Conservation (phyloP, 768 basidiomycete species). For the Cubamyces sp. region DNA sequence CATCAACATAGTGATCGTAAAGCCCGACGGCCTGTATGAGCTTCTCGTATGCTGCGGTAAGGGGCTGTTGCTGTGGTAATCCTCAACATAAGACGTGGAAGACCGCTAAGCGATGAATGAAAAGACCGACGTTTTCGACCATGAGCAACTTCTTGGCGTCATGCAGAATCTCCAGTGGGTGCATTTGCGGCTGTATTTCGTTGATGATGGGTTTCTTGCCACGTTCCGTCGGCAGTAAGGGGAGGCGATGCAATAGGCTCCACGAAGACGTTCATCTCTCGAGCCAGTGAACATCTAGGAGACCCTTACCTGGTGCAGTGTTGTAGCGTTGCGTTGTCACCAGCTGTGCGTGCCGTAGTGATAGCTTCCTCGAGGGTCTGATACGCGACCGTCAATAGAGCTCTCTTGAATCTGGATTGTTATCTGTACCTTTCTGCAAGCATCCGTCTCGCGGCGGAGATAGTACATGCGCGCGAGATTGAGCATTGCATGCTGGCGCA, state of each 20-base stretch:
- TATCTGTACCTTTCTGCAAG: conserved; percentile 63
- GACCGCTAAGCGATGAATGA: background rate
- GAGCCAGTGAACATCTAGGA: background rate
- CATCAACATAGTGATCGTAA: conserved; percentile 74
- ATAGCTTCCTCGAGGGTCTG: conserved; percentile 81
- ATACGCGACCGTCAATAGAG: conserved; percentile 3
- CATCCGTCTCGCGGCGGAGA: conserved; percentile 64
- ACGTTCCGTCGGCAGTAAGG: conserved; percentile 44
- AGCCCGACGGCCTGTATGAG: conserved; percentile 67
- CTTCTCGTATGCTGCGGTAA: conserved; percentile 69
- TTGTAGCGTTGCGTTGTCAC: conserved; percentile 73
- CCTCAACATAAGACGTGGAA: background rate
- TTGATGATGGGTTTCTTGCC: conserved; percentile 59
- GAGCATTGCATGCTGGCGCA: conserved; percentile 80
- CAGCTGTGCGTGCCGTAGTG: conserved; percentile 70
- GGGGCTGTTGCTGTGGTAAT: conserved; percentile 62
- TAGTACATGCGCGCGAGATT: conserved; percentile 82
- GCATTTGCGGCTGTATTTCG: conserved; percentile 74
- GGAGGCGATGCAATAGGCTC: conserved; percentile 76
- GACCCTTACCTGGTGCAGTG: conserved; percentile 71
- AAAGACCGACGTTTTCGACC: conserved; percentile 55
- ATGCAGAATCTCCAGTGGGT: conserved; percentile 75
- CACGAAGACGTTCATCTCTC: background rate
- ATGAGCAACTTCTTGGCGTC: conserved; percentile 79
- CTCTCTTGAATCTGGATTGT: background rate